These are phyloP conservation scores for Strobilomyces confusus DNA, from an alignment of 768 basidiomycete species.

Conservation along the genomic window DNA sequence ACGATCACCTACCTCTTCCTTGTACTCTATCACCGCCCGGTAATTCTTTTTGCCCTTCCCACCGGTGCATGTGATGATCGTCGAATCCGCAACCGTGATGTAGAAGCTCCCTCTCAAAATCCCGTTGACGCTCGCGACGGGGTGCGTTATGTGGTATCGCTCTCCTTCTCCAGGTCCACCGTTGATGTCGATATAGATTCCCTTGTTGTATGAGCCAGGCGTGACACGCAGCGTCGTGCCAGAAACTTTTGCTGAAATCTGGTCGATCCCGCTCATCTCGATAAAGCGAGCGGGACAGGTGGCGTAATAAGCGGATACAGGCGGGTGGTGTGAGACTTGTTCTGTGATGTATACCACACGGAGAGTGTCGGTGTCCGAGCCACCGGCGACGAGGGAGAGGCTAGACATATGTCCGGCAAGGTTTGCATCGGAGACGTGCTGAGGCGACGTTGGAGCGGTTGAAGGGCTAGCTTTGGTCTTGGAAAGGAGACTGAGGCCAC, in stretches of 20 bases:
- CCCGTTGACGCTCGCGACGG: slow-evolving; percentile 86
- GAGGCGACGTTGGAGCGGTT: slow-evolving; percentile 44
- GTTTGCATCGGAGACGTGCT: slow-evolving; percentile 35
- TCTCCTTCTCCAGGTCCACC: slow-evolving; percentile 75
- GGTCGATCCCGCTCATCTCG: slow-evolving; percentile 80
- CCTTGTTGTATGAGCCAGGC: slow-evolving; percentile 84
- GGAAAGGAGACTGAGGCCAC: slow-evolving; percentile 53
- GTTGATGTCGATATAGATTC: slow-evolving; percentile 77
- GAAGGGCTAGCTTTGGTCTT: slow-evolving; percentile 38
- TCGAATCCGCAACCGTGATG: slow-evolving; percentile 77
- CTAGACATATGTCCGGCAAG: slow-evolving; percentile 56
- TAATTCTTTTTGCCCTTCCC: slow-evolving; percentile 59
- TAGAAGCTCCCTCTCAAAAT: slow-evolving; percentile 90
- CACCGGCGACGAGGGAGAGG: slow-evolving; percentile 47
- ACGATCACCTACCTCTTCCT: slow-evolving; percentile 74
- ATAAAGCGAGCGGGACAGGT: slow-evolving; percentile 69
- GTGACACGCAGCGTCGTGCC: slow-evolving; percentile 80
- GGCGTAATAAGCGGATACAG: slow-evolving; percentile 83
- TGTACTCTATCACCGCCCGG: slow-evolving; percentile 87
- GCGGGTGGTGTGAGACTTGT: slow-evolving; percentile 96
- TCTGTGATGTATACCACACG: slow-evolving; percentile 85
- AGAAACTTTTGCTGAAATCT: slow-evolving; percentile 89
- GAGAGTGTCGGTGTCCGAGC: slow-evolving; percentile 34
- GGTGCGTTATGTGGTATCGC: slow-evolving; percentile 85
- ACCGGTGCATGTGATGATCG: slow-evolving; percentile 76